Evolutionary conservation across 2,329 filamentous ascomycete genomes (phyloP), one percentile per base, ranked within the genome.

Genomic region (Amylocarpus encephaloides): DNA sequence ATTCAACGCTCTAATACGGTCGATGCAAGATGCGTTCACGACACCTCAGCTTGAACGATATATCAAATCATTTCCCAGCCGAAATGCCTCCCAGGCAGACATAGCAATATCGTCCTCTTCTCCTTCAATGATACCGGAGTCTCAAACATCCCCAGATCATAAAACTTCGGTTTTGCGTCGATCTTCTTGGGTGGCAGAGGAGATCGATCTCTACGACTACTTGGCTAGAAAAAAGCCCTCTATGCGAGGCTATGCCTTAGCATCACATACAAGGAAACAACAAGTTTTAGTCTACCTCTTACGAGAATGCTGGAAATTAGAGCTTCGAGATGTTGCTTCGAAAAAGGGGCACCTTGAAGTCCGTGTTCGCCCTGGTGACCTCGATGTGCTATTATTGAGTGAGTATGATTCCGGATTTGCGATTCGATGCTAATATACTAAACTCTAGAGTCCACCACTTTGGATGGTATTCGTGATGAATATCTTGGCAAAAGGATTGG

Each of bases 331-430:
- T 43, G 16, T 65, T n/a, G 47, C 48, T 7, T 55, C 62, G 4
- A 56, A 57, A 6, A 53, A 66, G 42, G 65, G 65, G 9, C 58
- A 64, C 48, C 56, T 64, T 39, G 63, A 67, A 35, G 35, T 67
- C 38, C 30, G 59, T 39, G n/a, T 67, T 26, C 43, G 43, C 9
- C 26, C 39, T 5, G 43, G 45, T 22, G 57, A 66, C 34, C 50
- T 66, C 13, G 61, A 64, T 10, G 53, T 64, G 44, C 46, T 67
- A 6, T 36, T 60, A 1, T 52, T 53, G 6, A 32, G 11, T 22
- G 33, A 15, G 26, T 10, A 32, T 26, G 3, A 41, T n/a, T 44
- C 7, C n/a, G 16, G 22, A 36, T 4, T 13, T 16, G 15, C 34
- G 5, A 19, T 18, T 16, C 7, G 26, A 7, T 43, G 42, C 50